phyloP scores from a whole-genome alignment of 768 basidiomycete genomes.

The Gloeopeniophorella convolvens region DNA sequence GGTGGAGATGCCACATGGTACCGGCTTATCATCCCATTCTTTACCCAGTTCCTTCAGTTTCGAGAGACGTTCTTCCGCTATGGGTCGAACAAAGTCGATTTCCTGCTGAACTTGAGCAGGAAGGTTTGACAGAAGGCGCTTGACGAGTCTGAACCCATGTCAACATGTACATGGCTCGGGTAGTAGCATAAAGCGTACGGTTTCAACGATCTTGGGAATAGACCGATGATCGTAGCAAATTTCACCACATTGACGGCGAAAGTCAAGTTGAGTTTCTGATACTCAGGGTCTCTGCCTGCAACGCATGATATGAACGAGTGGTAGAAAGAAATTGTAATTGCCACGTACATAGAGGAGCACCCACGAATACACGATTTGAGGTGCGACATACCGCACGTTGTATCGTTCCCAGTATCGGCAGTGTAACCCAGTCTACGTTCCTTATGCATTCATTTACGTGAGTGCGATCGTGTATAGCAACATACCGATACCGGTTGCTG shows the following conservation, averaged over 20 bases:
- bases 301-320: background rate
- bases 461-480: too few species aligned
- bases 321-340: background rate
- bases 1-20: background rate
- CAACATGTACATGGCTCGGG: background rate
- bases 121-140: conserved; percentile 15
- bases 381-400: conserved; percentile 26
- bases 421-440: conserved; percentile 23
- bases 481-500: conserved; percentile 17
- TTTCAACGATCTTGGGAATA: conserved; percentile 31
- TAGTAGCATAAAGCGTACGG: conserved; percentile 26
- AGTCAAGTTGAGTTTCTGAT: conserved; percentile 26
- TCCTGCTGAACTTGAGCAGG: conserved; percentile 10
- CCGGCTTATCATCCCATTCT: conserved; percentile 24
- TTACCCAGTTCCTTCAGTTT: conserved; percentile 20
- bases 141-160: conserved; percentile 14
- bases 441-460: conserved; percentile 21
- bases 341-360: conserved; percentile 29
- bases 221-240: conserved; percentile 25
- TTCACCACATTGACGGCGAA: conserved; percentile 30
- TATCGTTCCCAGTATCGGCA: conserved; percentile 21
- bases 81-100: conserved; percentile 15
- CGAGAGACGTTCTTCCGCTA: conserved; percentile 22
- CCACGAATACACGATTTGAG: conserved; percentile 32
- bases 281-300: conserved; percentile 28